A percentile compares a stretch with the other conserved stretches of the same genome.
phyloP scores from a whole-genome alignment of 441 rosid species.

The Arabidopsis lyrata region DNA sequence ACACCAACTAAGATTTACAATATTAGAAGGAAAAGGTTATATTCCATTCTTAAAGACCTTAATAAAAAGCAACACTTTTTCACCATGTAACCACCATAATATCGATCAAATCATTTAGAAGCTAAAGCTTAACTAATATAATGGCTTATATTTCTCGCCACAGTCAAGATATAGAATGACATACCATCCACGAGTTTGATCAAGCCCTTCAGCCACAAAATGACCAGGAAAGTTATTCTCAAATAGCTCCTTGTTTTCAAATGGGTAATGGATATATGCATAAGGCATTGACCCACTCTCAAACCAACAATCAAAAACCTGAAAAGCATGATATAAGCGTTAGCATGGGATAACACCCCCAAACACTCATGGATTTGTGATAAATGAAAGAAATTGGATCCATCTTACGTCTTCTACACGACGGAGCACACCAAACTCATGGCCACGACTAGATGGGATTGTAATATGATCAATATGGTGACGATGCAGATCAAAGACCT shows the following conservation, averaged over 20 bases:
- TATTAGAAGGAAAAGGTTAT: background rate
- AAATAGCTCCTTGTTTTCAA: conserved; percentile 89
- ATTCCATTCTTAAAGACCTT: background rate
- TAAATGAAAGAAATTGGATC: conserved; percentile 3
- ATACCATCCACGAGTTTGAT: conserved; percentile 99
- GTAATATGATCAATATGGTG: conserved; percentile 96
- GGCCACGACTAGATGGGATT: conserved; percentile 83
- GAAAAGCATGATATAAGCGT: conserved; percentile 41
- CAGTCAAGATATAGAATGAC: conserved; percentile 40
- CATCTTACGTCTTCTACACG: conserved; percentile 92
- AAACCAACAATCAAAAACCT: conserved; percentile 99
- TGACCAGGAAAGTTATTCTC: conserved; percentile 97
- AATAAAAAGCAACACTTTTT: conserved; percentile 1
- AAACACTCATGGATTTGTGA: conserved; percentile 15
- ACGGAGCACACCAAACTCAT: conserved; percentile 81
- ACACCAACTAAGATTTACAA: conserved; percentile 11
- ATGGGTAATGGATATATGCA: conserved; percentile 97
- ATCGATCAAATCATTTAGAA: background rate
- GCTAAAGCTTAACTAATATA: conserved; percentile 14
- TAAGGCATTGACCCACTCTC: conserved; percentile 99
- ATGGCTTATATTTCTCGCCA: background rate
- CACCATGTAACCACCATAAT: conserved; percentile 14
- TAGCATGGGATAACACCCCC: conserved; percentile 15
- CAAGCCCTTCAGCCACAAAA: conserved; percentile 98
- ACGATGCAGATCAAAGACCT: conserved; percentile 98